Base-by-base conservation (phyloP, 2,329 filamentous ascomycete species). In the Rutstroemia sp. region DNA sequence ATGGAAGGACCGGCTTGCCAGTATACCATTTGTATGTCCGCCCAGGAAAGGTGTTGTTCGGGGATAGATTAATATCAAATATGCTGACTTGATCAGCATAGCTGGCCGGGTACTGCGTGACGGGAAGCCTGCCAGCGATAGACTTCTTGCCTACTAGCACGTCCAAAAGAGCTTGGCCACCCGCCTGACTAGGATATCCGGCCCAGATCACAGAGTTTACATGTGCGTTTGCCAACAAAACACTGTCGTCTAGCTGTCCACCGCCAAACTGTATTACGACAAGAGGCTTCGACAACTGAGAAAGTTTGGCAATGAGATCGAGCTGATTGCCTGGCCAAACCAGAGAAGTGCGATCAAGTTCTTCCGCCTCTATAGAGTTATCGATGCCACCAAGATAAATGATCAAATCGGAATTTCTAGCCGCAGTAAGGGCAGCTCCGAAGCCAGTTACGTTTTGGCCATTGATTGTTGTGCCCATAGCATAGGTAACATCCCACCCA, bases 1-100 rank as follows among this genome's bases (percentile, higher is more conserved):
- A 85, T 0, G 75, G 73, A 49, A 77, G 74, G 2, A 80, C 72
- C 0, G 78, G 71, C 12, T 70, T 69, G 27, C 73, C 73, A 3
- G 72, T 71, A 65, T 79, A 84, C 80, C 79, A 85, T 62, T 75
- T 76, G 62, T 85, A 84, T 0, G 81, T 85, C 3, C 80, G 71
- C n/a, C 61, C 61, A 0, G 80, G 79, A 41, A 73, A 76, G 2
- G 66, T 66, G 1, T 65, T 61, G 52, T 72, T 72, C 1, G 79
- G 76, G 1, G 78, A 75, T 34, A 85, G 69, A 2, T 72, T 71
- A 79, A 84, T 83, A 61, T 83, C 74, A 1, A 77, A 80, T 72
- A 80, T 79, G 0, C 75, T 74, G 1, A 81, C 73, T 42, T 77
- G 68, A 16, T 74, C 65, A 1, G 76, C 72, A 61, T 82, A 85